Base-by-base conservation (phyloP, 2,329 filamentous ascomycete species). In the Stenocarpella maydis region DNA sequence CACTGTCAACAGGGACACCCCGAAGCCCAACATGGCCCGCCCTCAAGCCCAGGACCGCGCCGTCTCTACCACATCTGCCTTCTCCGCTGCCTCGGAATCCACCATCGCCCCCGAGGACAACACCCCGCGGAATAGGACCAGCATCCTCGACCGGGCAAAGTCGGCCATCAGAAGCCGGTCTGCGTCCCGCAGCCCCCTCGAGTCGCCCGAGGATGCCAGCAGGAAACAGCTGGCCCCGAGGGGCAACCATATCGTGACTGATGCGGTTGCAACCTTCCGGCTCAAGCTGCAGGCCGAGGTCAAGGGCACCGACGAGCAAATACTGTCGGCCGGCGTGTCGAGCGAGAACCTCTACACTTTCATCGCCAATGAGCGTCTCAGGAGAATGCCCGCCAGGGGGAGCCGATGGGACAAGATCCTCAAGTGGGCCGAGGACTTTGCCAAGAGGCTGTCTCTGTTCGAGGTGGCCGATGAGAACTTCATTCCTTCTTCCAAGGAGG, bases 391-490 rank as follows among this genome's bases (percentile, higher is more conserved):
- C 15, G 70, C 70, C 14, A 53, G 70, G 52, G 70, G 70, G 67
- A 71, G 70, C 41, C 70, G 70, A 24, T 71, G 70, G 70, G 70
- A 71, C 55, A 71, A 71, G 60, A 71, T 71, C 64, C 67, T 71
- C 47, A 71, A 71, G 31, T 69, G 68, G 67, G 67, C 67, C 37
- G 70, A 71, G 39, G 70, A 71, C 54, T 71, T 71, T 55, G 67
- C 70, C 67, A 71, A 71, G 70, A 71, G 67, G 63, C 70, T 71
- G 43, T 67, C 70, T 39, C 67, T 71, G 26, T 71, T 71, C 26
- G 70, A 71, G 63, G 55, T 71, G 26, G 66, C 67, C 17, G 70
- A 69, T 24, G 70, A 71, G 31, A 61, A 53, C 63, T 71, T 71
- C 15, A 71, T 71, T 41, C 70, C 70, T 15, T 71, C 70, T 6